Conservation (phyloP, 2,329 filamentous ascomycete species). For the Monosporascus sp. region DNA sequence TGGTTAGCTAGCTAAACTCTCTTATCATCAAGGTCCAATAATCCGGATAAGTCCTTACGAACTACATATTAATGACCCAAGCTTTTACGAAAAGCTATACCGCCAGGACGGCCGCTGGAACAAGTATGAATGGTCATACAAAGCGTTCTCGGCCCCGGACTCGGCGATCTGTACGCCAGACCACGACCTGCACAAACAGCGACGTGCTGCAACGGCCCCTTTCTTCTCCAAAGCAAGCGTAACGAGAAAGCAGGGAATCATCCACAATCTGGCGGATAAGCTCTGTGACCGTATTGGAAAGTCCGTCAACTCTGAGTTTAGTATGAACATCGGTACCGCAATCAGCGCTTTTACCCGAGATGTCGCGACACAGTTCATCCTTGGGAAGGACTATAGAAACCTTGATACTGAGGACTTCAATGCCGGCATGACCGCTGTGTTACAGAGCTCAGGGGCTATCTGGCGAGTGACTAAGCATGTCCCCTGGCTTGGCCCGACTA, state of each 20-base stretch:
- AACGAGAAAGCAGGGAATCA: constrained; percentile 1
- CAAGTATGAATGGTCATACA: constrained; percentile 7
- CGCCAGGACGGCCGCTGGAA: constrained; percentile 9
- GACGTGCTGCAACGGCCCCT: constrained; percentile 2
- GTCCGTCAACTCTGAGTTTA: background rate
- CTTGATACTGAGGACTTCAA: constrained; percentile 5
- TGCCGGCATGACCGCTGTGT: constrained; percentile 1
- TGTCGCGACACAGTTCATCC: constrained; percentile 5
- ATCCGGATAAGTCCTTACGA: constrained; percentile 9
- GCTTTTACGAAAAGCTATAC: constrained; percentile 9
- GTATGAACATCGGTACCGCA: constrained; percentile 4
- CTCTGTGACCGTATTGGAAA: background rate
- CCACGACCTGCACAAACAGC: constrained; percentile 4
- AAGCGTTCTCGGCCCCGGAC: constrained; percentile 5
- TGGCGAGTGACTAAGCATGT: constrained; percentile 3
- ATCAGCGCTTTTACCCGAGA: constrained; percentile 5
- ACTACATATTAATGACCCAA: constrained; percentile 7
- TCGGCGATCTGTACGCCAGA: constrained; percentile 1
- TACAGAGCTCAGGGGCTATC: background rate
- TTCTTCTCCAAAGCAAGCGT: constrained; percentile 11
- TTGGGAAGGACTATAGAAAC: constrained; percentile 5
- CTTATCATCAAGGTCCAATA: constrained; percentile 3
- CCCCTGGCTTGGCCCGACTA: constrained; percentile 1
- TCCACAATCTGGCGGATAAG: constrained; percentile 1
- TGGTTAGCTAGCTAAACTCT: too few species aligned